Evolutionary conservation across 2,329 filamentous ascomycete species (phyloP).

Genomic region (Amphichorda felina): DNA sequence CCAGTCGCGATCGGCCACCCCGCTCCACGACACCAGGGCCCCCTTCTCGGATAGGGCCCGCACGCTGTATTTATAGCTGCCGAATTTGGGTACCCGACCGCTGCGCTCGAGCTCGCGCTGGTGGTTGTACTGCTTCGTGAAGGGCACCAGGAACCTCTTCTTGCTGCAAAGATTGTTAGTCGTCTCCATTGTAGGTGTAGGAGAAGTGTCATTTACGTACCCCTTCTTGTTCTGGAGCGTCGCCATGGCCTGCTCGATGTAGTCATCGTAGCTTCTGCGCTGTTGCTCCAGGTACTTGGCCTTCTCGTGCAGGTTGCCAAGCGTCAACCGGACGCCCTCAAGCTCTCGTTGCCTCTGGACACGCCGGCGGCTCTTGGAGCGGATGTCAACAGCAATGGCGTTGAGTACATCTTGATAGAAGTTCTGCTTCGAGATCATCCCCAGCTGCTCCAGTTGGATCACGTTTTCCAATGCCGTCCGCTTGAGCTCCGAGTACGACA

Average conservation of each 20-base stretch:
- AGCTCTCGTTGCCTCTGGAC: constrained; percentile 87
- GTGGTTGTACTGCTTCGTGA: constrained; percentile 98
- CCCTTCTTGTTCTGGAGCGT: constrained; percentile 95
- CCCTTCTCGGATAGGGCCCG: constrained; percentile 85
- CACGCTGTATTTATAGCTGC: constrained; percentile 93
- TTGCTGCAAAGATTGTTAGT: constrained; percentile 38
- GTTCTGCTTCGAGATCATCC: constrained; percentile 81
- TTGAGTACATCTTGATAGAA: constrained; percentile 97
- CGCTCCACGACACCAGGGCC: constrained; percentile 83
- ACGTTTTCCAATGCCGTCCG: constrained; percentile 89
- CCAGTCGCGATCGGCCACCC: constrained; percentile 73
- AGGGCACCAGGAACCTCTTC: constrained; percentile 87
- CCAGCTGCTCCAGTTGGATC: constrained; percentile 73
- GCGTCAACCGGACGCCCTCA: constrained; percentile 67
- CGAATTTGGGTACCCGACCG: constrained; percentile 92
- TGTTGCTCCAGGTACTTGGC: constrained; percentile 89
- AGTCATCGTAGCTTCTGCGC: constrained; percentile 96
- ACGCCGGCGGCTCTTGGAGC: constrained; percentile 87
- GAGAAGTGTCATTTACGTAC: constrained; percentile 32
- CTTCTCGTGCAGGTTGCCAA: constrained; percentile 70
- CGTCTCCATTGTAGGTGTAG: too few species aligned
- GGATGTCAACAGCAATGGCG: constrained; percentile 90
- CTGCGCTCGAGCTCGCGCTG: constrained; percentile 88
- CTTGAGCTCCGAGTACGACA: constrained; percentile 89
- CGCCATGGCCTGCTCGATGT: constrained; percentile 96